A percentile compares a stretch with the other conserved stretches of the same genome.
Evolutionary conservation across 805 yeast genomes (phyloP).

Genomic region (Candida dendrica): DNA sequence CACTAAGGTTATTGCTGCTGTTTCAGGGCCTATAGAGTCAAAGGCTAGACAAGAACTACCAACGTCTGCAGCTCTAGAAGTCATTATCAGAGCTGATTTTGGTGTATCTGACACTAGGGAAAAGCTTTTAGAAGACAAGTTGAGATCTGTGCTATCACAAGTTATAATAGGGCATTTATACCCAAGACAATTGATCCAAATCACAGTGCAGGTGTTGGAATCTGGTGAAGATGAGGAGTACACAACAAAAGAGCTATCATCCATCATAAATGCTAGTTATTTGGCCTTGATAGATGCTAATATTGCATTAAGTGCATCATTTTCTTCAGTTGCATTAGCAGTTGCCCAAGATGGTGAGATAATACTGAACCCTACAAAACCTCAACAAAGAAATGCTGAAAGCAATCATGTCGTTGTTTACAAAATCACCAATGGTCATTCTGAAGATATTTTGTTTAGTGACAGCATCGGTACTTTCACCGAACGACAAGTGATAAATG

Average conservation of each 20-base stretch:
- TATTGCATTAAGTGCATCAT: conserved; percentile 57
- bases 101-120: conserved; percentile 78
- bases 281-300: conserved; percentile 79
- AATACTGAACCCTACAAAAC: conserved; percentile 37
- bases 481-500: conserved; percentile 43
- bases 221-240: conserved; percentile 36
- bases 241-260: conserved; percentile 17
- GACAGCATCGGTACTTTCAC: conserved; percentile 72
- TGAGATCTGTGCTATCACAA: conserved; percentile 54
- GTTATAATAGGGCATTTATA: conserved; percentile 54
- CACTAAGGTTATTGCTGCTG: conserved; percentile 63
- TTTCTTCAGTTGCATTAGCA: conserved; percentile 48
- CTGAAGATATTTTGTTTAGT: conserved; percentile 51
- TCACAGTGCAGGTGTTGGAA: conserved; percentile 58
- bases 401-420: conserved; percentile 67
- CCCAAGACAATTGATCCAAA: conserved; percentile 74
- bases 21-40: conserved; percentile 88
- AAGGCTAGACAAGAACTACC: conserved; percentile 81
- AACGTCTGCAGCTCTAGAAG: conserved; percentile 66
- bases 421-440: conserved; percentile 41
- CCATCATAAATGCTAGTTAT: conserved; percentile 55
- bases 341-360: conserved; percentile 25
- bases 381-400: conserved; percentile 32
- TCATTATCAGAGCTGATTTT: conserved; percentile 67
- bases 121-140: conserved; percentile 62